Percentiles rank a stretch among this genome's conserved stretches.
These are phyloP conservation scores for Urochloa ruziziensis DNA, from an alignment of 176 grass and related monocot species.

Conservation along the genomic window DNA sequence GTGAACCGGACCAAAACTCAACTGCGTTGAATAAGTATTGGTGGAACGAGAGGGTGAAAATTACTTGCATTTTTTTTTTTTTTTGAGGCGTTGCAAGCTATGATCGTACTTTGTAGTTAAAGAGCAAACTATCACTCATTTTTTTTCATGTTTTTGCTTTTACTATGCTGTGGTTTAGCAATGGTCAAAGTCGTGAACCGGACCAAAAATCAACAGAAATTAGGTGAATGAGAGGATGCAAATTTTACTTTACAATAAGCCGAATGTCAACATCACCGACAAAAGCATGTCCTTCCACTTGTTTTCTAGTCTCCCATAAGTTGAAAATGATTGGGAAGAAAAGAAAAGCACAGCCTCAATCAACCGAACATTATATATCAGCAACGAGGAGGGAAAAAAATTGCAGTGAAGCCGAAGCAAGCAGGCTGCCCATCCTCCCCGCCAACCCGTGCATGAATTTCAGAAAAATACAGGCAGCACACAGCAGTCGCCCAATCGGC, in stretches of 20 bases:
- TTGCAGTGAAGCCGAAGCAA: neutral
- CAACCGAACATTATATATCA: neutral
- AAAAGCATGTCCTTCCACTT: neutral
- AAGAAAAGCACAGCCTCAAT: neutral
- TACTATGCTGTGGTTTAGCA: neutral
- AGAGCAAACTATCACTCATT: too few species aligned
- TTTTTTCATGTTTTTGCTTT: too few species aligned
- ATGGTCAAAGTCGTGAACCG: neutral
- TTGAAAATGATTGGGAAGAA: neutral
- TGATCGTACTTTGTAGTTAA: too few species aligned
- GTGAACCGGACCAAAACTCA: too few species aligned
- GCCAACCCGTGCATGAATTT: neutral
- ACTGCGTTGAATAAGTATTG: too few species aligned
- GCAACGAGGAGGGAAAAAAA: neutral
- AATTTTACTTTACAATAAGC: neutral
- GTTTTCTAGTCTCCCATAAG: neutral
- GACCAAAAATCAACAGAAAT: neutral
- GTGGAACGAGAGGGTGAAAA: too few species aligned
- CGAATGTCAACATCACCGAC: neutral
- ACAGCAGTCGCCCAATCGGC: neutral
- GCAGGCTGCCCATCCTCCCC: neutral
- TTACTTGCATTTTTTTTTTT: too few species aligned
- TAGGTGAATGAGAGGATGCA: too few species aligned
- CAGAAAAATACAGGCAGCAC: neutral
- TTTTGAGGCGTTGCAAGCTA: too few species aligned